Percentiles rank a stretch among this genome's conserved stretches.
Evolutionary conservation across 495 filamentous ascomycete genomes (phyloP).

Genomic region (Hypoxylon lenormandii): DNA sequence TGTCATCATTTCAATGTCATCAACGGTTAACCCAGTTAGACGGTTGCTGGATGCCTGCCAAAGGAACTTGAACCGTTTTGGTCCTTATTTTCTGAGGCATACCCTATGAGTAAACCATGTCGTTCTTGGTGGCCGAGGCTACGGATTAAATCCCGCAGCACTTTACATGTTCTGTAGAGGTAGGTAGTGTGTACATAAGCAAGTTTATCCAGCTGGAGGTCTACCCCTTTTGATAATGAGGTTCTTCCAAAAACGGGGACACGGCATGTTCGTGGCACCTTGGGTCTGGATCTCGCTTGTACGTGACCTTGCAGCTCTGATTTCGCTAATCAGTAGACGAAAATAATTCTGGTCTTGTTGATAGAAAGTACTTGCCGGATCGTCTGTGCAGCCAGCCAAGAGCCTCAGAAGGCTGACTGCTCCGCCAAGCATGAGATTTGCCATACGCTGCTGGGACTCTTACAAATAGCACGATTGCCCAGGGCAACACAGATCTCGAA

Average conservation of each 20-base stretch:
- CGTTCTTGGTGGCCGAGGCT: slow-evolving; percentile 30
- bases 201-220: slow-evolving; percentile 11
- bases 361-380: slow-evolving; percentile 43
- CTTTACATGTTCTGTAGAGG: not conserved
- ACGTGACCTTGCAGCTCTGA: slow-evolving; percentile 22
- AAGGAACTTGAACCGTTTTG: slow-evolving; percentile 17
- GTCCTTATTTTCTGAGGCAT: slow-evolving; percentile 38
- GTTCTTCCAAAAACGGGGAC: slow-evolving; percentile 16
- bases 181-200: too few species aligned
- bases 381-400: slow-evolving; percentile 42
- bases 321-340: slow-evolving; percentile 36
- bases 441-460: slow-evolving; percentile 32
- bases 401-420: slow-evolving; percentile 50
- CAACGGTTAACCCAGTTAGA: slow-evolving; percentile 20
- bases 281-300: slow-evolving; percentile 35
- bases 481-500: slow-evolving; percentile 20
- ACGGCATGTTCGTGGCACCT: slow-evolving; percentile 16
- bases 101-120: slow-evolving; percentile 47
- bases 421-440: slow-evolving; percentile 43
- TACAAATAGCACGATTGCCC: slow-evolving; percentile 24
- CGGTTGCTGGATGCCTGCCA: slow-evolving; percentile 32
- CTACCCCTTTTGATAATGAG: slow-evolving; percentile 18
- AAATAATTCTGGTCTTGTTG: slow-evolving; percentile 11
- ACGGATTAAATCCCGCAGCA: slow-evolving; percentile 42
- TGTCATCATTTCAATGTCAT: slow-evolving; percentile 43